Base-by-base conservation (phyloP, 176 grass and related monocot species). In the Oryza coarctata region DNA sequence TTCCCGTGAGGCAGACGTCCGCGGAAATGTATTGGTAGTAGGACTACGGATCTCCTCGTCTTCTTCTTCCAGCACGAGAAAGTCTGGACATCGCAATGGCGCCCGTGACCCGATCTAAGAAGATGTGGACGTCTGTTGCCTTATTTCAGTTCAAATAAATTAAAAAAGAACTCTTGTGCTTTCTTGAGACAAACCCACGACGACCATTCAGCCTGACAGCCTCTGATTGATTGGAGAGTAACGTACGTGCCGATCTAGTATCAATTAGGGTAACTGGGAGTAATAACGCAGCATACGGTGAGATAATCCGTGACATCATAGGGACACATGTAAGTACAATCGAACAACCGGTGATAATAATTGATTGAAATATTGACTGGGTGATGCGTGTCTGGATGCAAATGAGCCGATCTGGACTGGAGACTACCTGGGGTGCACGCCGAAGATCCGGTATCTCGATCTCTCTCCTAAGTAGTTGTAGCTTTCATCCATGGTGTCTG, bases 161-260 rank as follows among this genome's bases (percentile, higher is more conserved):
- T n/a, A n/a, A n/a, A n/a, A n/a, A n/a, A n/a, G n/a, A n/a, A n/a
- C n/a, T n/a, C n/a, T n/a, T n/a, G n/a, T 66, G 64, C 15, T 66
- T 69, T 69, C 66, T 8, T 23, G 20, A 15, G 31, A 35, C 31
- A 35, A 35, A 22, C 64, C 64, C 10, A 5, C 14, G 44, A 3
- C 14, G 64, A 67, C 15, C 64, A 20, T 17, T 67, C 14, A 41
- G n/a, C n/a, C n/a, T n/a, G n/a, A n/a, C n/a, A n/a, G n/a, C n/a
- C n/a, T n/a, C n/a, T n/a, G n/a, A n/a, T n/a, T n/a, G n/a, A n/a
- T n/a, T n/a, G n/a, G n/a, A n/a, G n/a, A n/a, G n/a, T n/a, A 50
- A 68, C 76, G 76, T 80, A 8, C 13, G 68, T 18, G 77, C 43
- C 74, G 76, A 67, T 73, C n/a, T 14, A 25, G 0, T 39, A 49